Base-by-base conservation (phyloP, 2,329 filamentous ascomycete genomes). In the Neospermospora avenae region DNA sequence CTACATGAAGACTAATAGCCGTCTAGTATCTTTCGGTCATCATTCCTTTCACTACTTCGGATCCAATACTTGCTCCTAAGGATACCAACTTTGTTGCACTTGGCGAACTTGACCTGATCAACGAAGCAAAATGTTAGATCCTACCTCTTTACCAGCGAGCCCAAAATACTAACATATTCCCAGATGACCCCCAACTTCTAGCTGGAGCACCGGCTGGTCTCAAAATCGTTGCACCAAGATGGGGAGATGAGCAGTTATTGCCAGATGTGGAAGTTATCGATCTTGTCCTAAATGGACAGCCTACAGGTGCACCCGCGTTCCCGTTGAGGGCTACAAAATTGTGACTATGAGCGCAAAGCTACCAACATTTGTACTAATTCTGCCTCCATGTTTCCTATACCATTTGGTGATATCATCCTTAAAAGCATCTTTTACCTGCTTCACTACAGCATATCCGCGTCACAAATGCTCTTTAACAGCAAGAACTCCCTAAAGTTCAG, bases 131-230 rank as follows among this genome's bases (percentile, higher is more conserved):
- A 63, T 74, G 70, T 73, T 68, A 31, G 68, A 48, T 39, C 24
- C 37, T 39, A 11, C 20, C 4, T 20, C 11, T n/a, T 10, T 28
- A 31, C 6, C n/a, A 4, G 42, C 37, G 13, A 37, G 42, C 10
- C 8, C 13, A 34, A 4, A 34, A 4, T 14, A 25, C 62, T 67
- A 49, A 68, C 53, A 35, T 8, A 7, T 49, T 2, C 49, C 24
- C 25, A 73, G 71, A 75, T 67, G 70, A 74, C 42, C 70, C 73
- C 10, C 61, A 72, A 55, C 64, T 74, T 3, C 71, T 74, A 64
- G 70, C 69, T 16, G 71, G 73, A 0, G 73, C 72, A 34, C 73
- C 72, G 1, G 69, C 74, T 7, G 68, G 69, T 20, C 63, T 74
- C 53, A 72, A 74, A 59, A 60, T 75, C 16, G 70, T 73, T 3